Evolutionary conservation across 306 rosid genomes (phyloP), one percentile per base, ranked within the genome.

Genomic region (Trichosanthes cucumerina): DNA sequence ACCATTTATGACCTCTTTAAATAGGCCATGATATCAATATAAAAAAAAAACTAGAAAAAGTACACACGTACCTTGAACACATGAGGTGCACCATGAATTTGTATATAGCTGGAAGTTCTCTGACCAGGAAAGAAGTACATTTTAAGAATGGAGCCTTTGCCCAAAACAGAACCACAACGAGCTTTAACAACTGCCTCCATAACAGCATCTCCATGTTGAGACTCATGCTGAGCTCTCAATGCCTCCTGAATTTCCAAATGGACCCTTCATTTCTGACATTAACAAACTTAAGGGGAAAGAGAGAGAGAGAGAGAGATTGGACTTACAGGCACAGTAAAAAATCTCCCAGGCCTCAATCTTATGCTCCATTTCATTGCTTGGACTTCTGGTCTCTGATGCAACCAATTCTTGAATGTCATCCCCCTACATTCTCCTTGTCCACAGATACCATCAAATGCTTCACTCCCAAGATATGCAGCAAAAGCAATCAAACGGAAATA

Each of bases 311-410:
- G 62, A 24, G 66, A 59, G 82, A 74, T 71, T 50, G 80, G 18
- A 86, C 52, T 88, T 88, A 93, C 98, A 78, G 96, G 98, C 53
- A 91, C 88, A 76, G 93, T 87, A 77, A 89, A 89, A 83, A 91
- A 93, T 79, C 93, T 84, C 83, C 98, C 98, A 15, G 98, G 98
- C 83, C 91, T 86, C 76, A 88, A 56, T 84, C 91, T 88, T 82
- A 93, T 93, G 88, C 96, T 91, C 96, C 98, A 88, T 87, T 93
- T 93, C 96, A 93, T 86, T 75, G 95, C 94, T 86, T 88, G 98
- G 76, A 91, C 93, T 83, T 93, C 96, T 62, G 93, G 93, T 84
- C 91, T 85, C 84, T 88, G 90, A 84, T 85, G 95, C 87, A 91
- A 80, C 98, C 98, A 93, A 85, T 78, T 85, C 90, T 93, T 93